Evolutionary conservation across 495 filamentous ascomycete genomes (phyloP).

Genomic region (Penicillium canescens): DNA sequence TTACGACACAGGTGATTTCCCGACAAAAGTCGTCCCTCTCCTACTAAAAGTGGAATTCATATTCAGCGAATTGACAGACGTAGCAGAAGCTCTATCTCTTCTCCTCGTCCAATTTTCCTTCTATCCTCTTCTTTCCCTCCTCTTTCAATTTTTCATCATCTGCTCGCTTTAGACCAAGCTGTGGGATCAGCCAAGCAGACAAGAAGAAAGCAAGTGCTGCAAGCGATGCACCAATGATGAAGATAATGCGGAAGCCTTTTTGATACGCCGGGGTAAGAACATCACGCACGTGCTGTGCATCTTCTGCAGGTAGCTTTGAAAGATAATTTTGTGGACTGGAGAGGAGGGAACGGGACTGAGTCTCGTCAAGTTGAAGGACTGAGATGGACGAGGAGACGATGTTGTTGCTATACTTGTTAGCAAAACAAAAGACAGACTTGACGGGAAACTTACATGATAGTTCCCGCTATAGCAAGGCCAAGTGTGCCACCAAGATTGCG

Average conservation of each 20-base stretch:
- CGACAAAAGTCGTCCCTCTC: too few species aligned
- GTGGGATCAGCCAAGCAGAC: constrained; percentile 46
- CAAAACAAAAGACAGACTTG: not conserved
- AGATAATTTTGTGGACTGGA: constrained; percentile 34
- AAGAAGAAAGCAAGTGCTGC: constrained; percentile 47
- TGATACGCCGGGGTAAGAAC: constrained; percentile 48
- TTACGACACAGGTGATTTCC: too few species aligned
- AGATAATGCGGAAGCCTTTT: constrained; percentile 51
- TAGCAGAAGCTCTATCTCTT: not conserved
- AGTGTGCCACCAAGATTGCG: constrained; percentile 54
- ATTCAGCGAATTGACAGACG: too few species aligned
- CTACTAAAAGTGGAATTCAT: too few species aligned
- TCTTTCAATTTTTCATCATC: constrained; percentile 52
- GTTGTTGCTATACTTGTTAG: constrained; percentile 41
- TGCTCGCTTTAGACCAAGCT: constrained; percentile 39
- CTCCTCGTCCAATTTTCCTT: constrained; percentile 18
- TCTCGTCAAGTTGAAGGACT: constrained; percentile 25
- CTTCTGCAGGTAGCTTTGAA: constrained; percentile 23
- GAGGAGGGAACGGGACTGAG: constrained; percentile 30
- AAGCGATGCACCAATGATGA: constrained; percentile 46
- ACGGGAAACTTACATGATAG: constrained; percentile 41
- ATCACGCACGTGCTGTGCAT: constrained; percentile 36
- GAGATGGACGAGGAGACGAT: constrained; percentile 37
- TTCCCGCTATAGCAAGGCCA: constrained; percentile 53
- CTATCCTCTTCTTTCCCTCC: constrained; percentile 36